phyloP scores from a whole-genome alignment of 2,329 filamentous ascomycete genomes.

The Clarireedia monteithiana region DNA sequence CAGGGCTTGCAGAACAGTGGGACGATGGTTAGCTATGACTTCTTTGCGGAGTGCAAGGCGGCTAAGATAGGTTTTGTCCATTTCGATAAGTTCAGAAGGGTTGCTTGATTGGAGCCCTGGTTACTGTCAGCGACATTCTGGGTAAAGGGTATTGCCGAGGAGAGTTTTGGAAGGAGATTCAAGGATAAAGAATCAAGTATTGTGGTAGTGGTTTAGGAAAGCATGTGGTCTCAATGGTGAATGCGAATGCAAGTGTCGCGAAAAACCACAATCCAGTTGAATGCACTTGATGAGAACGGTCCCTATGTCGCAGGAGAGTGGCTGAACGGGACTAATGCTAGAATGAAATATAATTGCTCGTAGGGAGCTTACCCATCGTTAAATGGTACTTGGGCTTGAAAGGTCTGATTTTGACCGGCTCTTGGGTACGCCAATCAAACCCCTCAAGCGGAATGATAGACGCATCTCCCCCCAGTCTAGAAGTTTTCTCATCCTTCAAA shows the following conservation, averaged over 20 bases:
- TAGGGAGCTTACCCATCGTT: slow-evolving; percentile 49
- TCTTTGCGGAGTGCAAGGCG: slow-evolving; percentile 42
- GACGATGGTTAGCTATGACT: slow-evolving; percentile 37
- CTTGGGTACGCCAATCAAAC: slow-evolving; percentile 43
- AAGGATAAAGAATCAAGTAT: no score
- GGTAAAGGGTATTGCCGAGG: no score
- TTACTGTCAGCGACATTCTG: neutral
- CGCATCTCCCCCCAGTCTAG: neutral
- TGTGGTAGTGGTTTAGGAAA: no score
- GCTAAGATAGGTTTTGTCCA: slow-evolving; percentile 50
- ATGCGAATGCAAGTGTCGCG: no score
- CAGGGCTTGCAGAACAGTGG: slow-evolving; percentile 34
- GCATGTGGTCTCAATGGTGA: no score
- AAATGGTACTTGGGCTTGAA: slow-evolving; percentile 56
- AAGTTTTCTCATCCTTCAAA: neutral
- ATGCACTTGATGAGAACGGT: no score
- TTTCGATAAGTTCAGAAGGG: slow-evolving; percentile 46
- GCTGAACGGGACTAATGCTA: no score
- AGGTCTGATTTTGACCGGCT: slow-evolving; percentile 45
- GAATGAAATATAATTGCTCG: no score
- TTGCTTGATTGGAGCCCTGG: slow-evolving; percentile 44
- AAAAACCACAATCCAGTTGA: no score
- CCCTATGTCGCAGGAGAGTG: no score
- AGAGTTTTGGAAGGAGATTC: no score
- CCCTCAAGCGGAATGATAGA: slow-evolving; percentile 32